Percentiles rank a stretch among this genome's conserved stretches.
Conservation (phyloP, 1,139 yeast species). For the Wickerhamomyces sp. region DNA sequence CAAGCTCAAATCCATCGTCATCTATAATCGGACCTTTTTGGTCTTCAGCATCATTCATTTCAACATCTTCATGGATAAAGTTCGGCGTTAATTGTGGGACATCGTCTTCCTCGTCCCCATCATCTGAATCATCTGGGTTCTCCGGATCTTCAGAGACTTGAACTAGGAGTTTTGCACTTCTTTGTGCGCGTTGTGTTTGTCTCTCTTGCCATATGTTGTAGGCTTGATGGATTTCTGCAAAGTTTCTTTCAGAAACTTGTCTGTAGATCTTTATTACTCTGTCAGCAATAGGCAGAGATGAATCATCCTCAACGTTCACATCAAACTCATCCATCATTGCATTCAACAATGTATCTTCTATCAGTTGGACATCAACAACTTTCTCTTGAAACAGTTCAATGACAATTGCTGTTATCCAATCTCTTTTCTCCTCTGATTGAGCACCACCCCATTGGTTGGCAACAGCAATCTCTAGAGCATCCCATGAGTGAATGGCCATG, state of each 20-base stretch:
- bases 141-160: constrained; percentile 50
- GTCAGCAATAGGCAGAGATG: constrained; percentile 71
- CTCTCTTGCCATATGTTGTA: constrained; percentile 55
- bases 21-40: constrained; percentile 60
- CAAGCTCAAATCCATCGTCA: constrained; percentile 91
- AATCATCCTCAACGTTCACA: constrained; percentile 80
- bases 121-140: constrained; percentile 50
- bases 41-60: constrained; percentile 28
- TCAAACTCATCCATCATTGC: constrained; percentile 97
- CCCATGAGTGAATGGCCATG: constrained; percentile 87
- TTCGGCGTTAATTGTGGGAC: constrained; percentile 20
- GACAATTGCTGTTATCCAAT: constrained; percentile 85
- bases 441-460: constrained; percentile 97
- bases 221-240: constrained; percentile 49
- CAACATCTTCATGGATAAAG: constrained; percentile 32
- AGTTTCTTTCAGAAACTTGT: constrained; percentile 52
- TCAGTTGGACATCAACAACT: constrained; percentile 66
- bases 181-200: constrained; percentile 33
- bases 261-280: constrained; percentile 61
- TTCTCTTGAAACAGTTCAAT: constrained; percentile 68
- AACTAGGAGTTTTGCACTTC: constrained; percentile 30
- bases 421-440: constrained; percentile 83
- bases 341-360: constrained; percentile 80
- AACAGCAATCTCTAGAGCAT: constrained; percentile 84
- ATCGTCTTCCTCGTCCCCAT: constrained; percentile 39